A percentile compares a stretch with the other conserved stretches of the same genome.
Evolutionary conservation across 352 stramenopile species (phyloP).

Genomic region (Phytopythium ostracodes): DNA sequence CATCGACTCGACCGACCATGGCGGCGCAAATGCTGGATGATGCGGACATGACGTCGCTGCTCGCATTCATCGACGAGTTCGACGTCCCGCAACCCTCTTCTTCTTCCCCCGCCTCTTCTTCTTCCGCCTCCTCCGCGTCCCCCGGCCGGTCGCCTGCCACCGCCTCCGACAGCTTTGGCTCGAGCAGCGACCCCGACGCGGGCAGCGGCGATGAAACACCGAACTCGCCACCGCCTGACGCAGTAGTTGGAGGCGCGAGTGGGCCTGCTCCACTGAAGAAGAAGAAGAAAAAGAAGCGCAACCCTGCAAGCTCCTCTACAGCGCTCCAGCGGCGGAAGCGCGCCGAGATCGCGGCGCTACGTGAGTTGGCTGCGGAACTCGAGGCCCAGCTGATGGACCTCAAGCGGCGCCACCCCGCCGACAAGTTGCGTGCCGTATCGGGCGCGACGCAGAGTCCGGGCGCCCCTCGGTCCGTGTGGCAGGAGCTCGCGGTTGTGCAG

Average conservation of each 20-base stretch:
- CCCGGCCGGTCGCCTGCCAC: not conserved
- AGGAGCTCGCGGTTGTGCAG: slow-evolving; percentile 15
- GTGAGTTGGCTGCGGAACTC: slow-evolving; percentile 18
- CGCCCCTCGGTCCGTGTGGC: slow-evolving; percentile 8
- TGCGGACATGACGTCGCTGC: slow-evolving; percentile 18
- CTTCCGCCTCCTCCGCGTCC: not conserved
- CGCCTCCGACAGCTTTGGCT: not conserved
- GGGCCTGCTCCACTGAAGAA: not conserved
- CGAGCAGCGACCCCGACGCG: not conserved
- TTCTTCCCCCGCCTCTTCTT: not conserved
- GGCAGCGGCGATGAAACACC: not conserved
- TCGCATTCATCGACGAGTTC: slow-evolving; percentile 23
- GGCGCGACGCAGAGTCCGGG: not conserved
- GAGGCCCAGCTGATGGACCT: slow-evolving; percentile 18
- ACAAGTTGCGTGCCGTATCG: not conserved
- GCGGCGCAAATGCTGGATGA: slow-evolving; percentile 12
- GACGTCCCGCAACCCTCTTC: slow-evolving; percentile 4
- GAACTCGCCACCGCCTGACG: not conserved
- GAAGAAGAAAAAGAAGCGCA: slow-evolving; percentile 16
- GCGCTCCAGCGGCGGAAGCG: slow-evolving; percentile 20
- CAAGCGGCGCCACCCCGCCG: slow-evolving; percentile 11
- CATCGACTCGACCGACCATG: slow-evolving; percentile 13
- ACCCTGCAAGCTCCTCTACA: slow-evolving; percentile 15
- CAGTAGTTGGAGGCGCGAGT: not conserved
- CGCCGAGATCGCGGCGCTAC: slow-evolving; percentile 20